These are phyloP conservation scores for Clarireedia homoeocarpa DNA, from an alignment of 2,329 filamentous ascomycete species.

Conservation along the genomic window DNA sequence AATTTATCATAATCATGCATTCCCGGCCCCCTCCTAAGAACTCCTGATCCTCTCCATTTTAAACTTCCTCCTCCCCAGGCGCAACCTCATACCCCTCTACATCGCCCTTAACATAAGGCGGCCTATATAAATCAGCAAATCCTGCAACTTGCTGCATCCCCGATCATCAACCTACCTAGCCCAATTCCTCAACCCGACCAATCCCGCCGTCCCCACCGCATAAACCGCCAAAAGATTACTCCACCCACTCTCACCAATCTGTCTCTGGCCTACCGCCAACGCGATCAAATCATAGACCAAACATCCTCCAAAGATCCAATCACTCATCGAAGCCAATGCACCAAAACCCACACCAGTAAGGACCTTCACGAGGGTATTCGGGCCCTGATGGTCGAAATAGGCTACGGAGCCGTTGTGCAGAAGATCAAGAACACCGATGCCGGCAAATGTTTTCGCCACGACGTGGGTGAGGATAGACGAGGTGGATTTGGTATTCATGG, in stretches of 20 bases:
- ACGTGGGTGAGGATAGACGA: conserved; percentile 49
- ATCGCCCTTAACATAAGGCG: conserved; percentile 16
- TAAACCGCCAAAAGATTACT: conserved; percentile 42
- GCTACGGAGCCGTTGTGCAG: conserved; percentile 51
- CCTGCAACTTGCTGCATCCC: not conserved
- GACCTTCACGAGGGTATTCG: conserved; percentile 40
- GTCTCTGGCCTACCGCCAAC: conserved; percentile 44
- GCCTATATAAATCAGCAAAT: conserved; percentile 15
- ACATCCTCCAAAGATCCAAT: conserved; percentile 54
- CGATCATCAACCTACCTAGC: conserved; percentile 36
- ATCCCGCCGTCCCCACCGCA: conserved; percentile 30
- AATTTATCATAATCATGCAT: not conserved
- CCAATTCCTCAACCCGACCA: conserved; percentile 43
- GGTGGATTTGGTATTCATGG: conserved; percentile 42
- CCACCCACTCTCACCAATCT: conserved; percentile 38
- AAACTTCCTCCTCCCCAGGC: conserved; percentile 12
- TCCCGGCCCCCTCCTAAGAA: not conserved
- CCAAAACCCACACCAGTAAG: conserved; percentile 47
- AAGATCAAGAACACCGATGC: conserved; percentile 51
- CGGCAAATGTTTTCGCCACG: conserved; percentile 51
- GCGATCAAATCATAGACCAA: conserved; percentile 51
- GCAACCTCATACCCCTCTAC: conserved; percentile 16
- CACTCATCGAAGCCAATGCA: conserved; percentile 39
- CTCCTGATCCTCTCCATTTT: not conserved
- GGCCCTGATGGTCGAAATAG: conserved; percentile 42